These are phyloP conservation scores for Candida qinlingensis DNA, from an alignment of 805 yeast species.

Conservation along the genomic window DNA sequence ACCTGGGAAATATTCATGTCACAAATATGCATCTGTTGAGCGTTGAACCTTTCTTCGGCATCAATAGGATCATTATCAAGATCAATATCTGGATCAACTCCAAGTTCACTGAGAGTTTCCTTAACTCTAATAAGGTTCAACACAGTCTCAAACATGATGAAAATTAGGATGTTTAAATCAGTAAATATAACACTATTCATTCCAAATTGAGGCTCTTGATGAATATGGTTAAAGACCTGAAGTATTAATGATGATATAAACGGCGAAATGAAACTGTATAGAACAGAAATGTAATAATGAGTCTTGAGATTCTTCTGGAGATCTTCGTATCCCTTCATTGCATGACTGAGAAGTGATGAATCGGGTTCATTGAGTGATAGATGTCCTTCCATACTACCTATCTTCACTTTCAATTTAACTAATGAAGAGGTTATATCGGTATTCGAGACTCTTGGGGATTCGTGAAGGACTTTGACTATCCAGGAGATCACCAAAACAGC, in stretches of 20 bases:
- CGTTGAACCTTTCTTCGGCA: not conserved
- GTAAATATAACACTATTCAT: not conserved
- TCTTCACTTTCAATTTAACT: not conserved
- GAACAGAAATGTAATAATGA: not conserved
- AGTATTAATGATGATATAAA: not conserved
- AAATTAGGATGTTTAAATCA: not conserved
- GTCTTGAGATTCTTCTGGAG: not conserved
- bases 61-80: not conserved
- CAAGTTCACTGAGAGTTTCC: not conserved
- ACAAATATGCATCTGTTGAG: not conserved
- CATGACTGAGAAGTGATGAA: not conserved
- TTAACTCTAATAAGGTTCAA: not conserved
- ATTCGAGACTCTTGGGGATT: not conserved
- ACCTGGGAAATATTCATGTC: not conserved
- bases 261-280: not conserved
- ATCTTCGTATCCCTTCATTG: not conserved
- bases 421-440: not conserved
- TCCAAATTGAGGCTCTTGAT: not conserved
- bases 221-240: not conserved
- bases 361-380: not conserved
- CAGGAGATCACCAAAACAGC: not conserved
- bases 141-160: slow-evolving; percentile 1
- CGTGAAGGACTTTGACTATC: slow-evolving; percentile 2
- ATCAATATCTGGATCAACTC: not conserved
- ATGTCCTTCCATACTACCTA: not conserved